Conservation (phyloP, 805 yeast species). For the Candida tibetensis region DNA sequence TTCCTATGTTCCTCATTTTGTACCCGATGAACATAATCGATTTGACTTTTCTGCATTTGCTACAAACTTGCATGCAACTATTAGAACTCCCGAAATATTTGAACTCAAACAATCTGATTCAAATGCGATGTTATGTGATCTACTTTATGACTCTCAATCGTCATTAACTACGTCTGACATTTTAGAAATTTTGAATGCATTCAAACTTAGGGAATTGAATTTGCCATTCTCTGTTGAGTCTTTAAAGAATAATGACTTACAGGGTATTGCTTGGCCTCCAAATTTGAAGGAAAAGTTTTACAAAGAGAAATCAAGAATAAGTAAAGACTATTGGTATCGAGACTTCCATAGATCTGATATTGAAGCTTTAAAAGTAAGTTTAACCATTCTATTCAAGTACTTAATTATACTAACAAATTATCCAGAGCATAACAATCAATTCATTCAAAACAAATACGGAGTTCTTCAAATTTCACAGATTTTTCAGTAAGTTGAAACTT, state of each 20-base stretch:
- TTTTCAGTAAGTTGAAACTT: conserved; percentile 44
- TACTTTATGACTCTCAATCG: conserved; percentile 37
- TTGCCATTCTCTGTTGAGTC: conserved; percentile 25
- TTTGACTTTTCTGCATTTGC: background rate
- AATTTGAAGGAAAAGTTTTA: conserved; percentile 31
- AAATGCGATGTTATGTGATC: conserved; percentile 37
- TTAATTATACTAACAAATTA: conserved; percentile 4
- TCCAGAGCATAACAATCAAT: conserved; percentile 3
- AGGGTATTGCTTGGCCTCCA: conserved; percentile 38
- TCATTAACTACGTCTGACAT: conserved; percentile 34
- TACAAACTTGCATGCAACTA: background rate
- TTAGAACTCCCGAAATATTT: conserved; percentile 22
- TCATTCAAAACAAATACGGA: conserved; percentile 23
- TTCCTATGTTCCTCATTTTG: too few relatives aligned
- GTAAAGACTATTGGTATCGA: conserved; percentile 36
- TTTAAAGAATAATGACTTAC: conserved; percentile 22
- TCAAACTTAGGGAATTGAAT: conserved; percentile 34
- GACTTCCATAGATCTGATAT: conserved; percentile 35
- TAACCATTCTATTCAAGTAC: background rate
- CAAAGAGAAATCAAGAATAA: conserved; percentile 33
- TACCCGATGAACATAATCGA: too few relatives aligned
- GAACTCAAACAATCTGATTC: conserved; percentile 42
- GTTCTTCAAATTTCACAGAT: conserved; percentile 37
- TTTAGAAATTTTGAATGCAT: conserved; percentile 31
- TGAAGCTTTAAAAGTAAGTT: conserved; percentile 34